Evolutionary conservation across 495 filamentous ascomycete genomes (phyloP).

Genomic region (Trichoderma reesei): DNA sequence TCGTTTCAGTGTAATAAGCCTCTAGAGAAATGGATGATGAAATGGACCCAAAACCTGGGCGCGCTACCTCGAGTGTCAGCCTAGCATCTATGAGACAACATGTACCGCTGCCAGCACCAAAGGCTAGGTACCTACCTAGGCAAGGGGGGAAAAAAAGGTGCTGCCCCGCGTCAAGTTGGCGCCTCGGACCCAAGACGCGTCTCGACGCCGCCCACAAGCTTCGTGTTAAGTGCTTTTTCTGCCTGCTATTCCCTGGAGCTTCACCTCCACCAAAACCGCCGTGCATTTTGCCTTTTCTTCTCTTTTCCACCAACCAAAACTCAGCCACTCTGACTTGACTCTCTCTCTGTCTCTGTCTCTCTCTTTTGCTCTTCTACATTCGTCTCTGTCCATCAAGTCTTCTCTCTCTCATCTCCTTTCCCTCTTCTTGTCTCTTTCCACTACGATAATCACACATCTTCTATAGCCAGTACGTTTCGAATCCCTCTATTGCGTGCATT

Average conservation of each 20-base stretch:
- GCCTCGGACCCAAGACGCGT: slow-evolving; percentile 5
- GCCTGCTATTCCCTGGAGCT: background rate
- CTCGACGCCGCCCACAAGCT: slow-evolving; percentile 4
- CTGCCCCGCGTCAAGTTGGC: slow-evolving; percentile 9
- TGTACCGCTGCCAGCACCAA: background rate
- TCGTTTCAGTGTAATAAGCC: too few relatives aligned
- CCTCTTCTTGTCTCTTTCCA: background rate
- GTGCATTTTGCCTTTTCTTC: slow-evolving; percentile 4
- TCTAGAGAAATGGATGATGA: too few relatives aligned
- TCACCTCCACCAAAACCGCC: background rate
- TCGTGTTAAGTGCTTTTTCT: slow-evolving; percentile 11
- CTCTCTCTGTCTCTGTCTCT: background rate
- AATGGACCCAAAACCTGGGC: too few relatives aligned
- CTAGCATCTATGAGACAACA: background rate
- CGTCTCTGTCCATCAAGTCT: too few relatives aligned
- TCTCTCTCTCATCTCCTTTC: background rate
- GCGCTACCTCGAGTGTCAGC: too few relatives aligned
- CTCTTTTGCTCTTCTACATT: background rate
- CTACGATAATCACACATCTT: background rate
- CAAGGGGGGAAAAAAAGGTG: background rate
- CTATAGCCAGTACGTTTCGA: background rate
- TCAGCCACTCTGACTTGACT: background rate
- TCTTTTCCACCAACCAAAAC: background rate
- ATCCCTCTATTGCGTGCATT: slow-evolving; percentile 4
- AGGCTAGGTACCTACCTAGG: too few relatives aligned